A percentile compares a stretch with the other conserved stretches of the same genome.
Evolutionary conservation across 257 asterid species (phyloP).

Genomic region (Paraleonurus japonicus): DNA sequence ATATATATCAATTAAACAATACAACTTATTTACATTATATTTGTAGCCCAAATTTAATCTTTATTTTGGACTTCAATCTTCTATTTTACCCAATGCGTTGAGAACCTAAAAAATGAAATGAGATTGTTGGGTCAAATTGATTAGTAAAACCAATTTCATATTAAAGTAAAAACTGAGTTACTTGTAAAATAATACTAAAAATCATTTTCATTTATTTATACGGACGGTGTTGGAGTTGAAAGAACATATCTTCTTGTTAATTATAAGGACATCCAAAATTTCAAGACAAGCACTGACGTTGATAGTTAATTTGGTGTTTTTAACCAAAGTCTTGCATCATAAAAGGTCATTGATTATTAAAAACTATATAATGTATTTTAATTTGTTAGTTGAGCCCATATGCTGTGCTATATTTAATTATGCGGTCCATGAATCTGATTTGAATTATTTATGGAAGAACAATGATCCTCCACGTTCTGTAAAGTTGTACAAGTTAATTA

Average conservation of each 20-base stretch:
- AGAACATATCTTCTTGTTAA: neutral
- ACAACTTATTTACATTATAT: too few species aligned
- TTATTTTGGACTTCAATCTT: neutral
- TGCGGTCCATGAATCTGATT: neutral
- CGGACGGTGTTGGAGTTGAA: neutral
- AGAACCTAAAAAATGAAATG: neutral
- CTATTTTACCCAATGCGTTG: neutral
- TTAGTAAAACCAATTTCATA: neutral
- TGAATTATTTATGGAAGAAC: neutral
- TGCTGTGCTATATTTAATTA: neutral
- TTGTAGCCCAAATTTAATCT: too few species aligned
- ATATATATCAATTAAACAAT: too few species aligned
- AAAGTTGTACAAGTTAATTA: neutral
- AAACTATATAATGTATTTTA: neutral
- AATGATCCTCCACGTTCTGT: constrained; percentile 24
- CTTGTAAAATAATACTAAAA: too few species aligned
- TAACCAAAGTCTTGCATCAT: neutral
- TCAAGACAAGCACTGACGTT: neutral
- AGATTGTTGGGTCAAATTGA: neutral
- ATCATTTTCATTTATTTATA: neutral
- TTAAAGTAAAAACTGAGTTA: too few species aligned
- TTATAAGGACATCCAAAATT: neutral
- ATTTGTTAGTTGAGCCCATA: constrained; percentile 11
- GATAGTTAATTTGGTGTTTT: neutral
- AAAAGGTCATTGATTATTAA: neutral